A percentile compares a stretch with the other conserved stretches of the same genome.
These are phyloP conservation scores for Vanderwaltozyma verrucispora DNA, from an alignment of 805 yeast species.

Conservation along the genomic window DNA sequence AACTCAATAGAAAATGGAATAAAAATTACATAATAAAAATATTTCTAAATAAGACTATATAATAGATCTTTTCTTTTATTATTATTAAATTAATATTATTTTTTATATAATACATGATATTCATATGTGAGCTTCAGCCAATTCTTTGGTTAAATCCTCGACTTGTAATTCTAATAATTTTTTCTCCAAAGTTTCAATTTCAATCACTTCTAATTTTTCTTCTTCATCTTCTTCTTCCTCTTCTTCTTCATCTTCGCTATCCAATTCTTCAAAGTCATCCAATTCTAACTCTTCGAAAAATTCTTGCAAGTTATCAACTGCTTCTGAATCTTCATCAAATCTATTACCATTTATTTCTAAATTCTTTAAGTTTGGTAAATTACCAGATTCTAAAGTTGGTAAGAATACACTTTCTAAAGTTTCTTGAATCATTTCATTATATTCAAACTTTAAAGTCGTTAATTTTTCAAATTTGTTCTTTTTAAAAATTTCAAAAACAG, in stretches of 20 bases:
- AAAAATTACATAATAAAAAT: constrained; percentile 7
- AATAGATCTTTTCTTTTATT: neutral
- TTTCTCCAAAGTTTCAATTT: constrained; percentile 32
- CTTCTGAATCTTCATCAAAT: constrained; percentile 78
- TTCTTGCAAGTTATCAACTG: constrained; percentile 47
- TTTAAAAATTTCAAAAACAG: constrained; percentile 40
- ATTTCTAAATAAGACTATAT: neutral
- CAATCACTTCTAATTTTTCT: constrained; percentile 42
- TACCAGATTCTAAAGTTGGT: constrained; percentile 40
- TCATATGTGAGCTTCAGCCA: constrained; percentile 44
- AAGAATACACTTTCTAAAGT: constrained; percentile 45
- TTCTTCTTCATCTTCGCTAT: constrained; percentile 42
- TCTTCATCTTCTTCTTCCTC: constrained; percentile 32
- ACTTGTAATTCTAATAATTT: constrained; percentile 32
- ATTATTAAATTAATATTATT: neutral
- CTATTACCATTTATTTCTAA: constrained; percentile 91
- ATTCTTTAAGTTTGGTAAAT: constrained; percentile 48
- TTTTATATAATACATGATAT: neutral
- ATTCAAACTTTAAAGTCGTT: constrained; percentile 63
- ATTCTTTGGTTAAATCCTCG: constrained; percentile 42
- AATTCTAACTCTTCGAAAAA: constrained; percentile 81
- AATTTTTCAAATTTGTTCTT: constrained; percentile 35
- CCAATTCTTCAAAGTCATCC: constrained; percentile 85
- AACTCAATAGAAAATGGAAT: constrained; percentile 31
- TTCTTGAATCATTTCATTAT: constrained; percentile 68